Conservation (phyloP, 2,329 filamentous ascomycete species). For the Clarireedia paspali region DNA sequence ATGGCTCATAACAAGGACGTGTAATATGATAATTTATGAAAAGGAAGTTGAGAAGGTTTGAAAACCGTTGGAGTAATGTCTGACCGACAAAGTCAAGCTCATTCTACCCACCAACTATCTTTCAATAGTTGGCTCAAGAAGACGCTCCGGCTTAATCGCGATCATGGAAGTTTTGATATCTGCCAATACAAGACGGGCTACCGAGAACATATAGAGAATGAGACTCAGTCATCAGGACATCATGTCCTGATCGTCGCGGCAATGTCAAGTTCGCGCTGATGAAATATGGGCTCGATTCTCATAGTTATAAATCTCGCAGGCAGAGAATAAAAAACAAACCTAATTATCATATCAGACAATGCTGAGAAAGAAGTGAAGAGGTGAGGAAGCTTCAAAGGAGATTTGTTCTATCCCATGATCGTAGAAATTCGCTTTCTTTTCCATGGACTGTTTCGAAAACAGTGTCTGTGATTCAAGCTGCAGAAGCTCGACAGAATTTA, state of each 20-base stretch:
- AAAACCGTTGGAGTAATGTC: conserved; percentile 18
- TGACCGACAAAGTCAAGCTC: conserved; percentile 78
- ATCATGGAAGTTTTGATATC: conserved; percentile 58
- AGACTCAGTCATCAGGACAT: conserved; percentile 51
- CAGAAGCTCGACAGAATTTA: conserved; percentile 1
- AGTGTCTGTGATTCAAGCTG: background rate
- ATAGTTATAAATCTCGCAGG: background rate
- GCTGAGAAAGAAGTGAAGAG: too few relatives aligned
- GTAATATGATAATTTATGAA: too few relatives aligned
- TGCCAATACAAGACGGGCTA: conserved; percentile 69
- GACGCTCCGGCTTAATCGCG: conserved; percentile 99
- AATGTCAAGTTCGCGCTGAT: conserved; percentile 13
- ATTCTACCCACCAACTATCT: conserved; percentile 79
- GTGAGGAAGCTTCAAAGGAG: too few relatives aligned
- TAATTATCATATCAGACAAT: too few relatives aligned
- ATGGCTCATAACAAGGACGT: too few relatives aligned
- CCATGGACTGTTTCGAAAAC: too few relatives aligned
- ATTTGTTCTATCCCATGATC: too few relatives aligned
- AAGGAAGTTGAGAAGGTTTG: too few relatives aligned
- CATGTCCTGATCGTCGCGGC: conserved; percentile 29
- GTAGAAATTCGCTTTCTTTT: too few relatives aligned
- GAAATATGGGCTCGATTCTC: background rate
- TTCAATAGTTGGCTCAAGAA: conserved; percentile 74
- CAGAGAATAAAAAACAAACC: background rate
- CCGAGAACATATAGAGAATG: conserved; percentile 65